These are phyloP conservation scores for Thalassiosira allenii DNA, from an alignment of 352 stramenopile genomes.

Conservation along the genomic window DNA sequence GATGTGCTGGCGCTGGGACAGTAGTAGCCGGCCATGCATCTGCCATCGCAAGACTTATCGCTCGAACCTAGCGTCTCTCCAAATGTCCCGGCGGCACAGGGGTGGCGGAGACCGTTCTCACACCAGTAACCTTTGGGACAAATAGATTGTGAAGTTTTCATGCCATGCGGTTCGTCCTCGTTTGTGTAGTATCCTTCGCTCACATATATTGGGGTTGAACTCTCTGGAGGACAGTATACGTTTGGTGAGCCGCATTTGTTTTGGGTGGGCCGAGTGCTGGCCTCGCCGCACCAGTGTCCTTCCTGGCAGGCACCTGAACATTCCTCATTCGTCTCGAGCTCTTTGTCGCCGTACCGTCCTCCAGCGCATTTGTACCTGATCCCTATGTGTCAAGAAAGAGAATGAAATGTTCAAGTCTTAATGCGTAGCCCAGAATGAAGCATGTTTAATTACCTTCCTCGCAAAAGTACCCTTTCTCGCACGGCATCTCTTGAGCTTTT, in stretches of 20 bases:
- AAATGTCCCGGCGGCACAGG: constrained; percentile 31
- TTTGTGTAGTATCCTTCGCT: constrained; percentile 43
- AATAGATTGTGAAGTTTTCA: constrained; percentile 39
- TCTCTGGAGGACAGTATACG: constrained; percentile 47
- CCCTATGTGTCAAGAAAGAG: constrained; percentile 20
- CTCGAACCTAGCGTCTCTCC: constrained; percentile 22
- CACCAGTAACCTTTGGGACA: constrained; percentile 47
- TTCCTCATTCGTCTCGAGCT: constrained; percentile 24
- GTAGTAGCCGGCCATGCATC: constrained; percentile 41
- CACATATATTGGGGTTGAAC: constrained; percentile 39
- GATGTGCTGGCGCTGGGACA: constrained; percentile 40
- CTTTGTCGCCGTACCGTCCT: constrained; percentile 44
- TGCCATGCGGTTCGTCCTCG: constrained; percentile 33
- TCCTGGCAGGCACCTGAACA: constrained; percentile 35
- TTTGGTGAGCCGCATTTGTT: constrained; percentile 40
- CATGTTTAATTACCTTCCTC: no score
- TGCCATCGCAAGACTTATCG: constrained; percentile 24
- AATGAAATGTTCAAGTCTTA: no score
- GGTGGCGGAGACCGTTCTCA: constrained; percentile 30
- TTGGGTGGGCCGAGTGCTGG: constrained; percentile 42
- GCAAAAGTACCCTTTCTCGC: constrained; percentile 41
- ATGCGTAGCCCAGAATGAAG: no score
- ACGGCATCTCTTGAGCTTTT: constrained; percentile 34
- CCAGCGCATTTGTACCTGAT: constrained; percentile 34
- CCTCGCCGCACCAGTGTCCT: constrained; percentile 38